Evolutionary conservation across 2,329 filamentous ascomycete genomes (phyloP), one percentile per base, ranked within the genome.

Genomic region (Microcyclosporella mali): DNA sequence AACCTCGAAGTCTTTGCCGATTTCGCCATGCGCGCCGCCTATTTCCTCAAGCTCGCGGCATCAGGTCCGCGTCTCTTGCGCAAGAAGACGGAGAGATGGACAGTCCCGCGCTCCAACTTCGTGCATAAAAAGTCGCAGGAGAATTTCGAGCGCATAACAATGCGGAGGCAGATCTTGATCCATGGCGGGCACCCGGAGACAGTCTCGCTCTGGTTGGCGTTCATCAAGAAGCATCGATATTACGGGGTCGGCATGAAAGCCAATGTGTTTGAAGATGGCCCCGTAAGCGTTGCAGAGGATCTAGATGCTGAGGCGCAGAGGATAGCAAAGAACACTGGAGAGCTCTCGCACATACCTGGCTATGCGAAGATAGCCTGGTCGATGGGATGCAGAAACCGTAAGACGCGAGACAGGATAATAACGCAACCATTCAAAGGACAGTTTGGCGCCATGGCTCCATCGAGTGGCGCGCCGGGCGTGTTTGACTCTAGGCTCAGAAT

Each of bases 161-260:
- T 89, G 57, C 79, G 89, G 41, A 75, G 92, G 11, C 66, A 95
- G 57, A 88, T 98, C 40, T 88, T 95, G 67, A 92, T 98, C 60
- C 84, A 87, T 53, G 92, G 97, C 60, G 92, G 88, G 0, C 77
- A 95, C 59, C 82, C 88, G 1, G 87, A 95, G 63, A 83, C 81
- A 1, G 88, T 98, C 28, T 84, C 94, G 66, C 67, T 89, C 19
- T 98, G 92, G 92, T 71, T 98, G 45, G 88, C 88, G 0, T 97
- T 94, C 62, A 66, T 98, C 61, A 79, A 85, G 60, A 94, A 94
- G 68, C 84, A 95, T 62, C 86, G 88, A 32, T 94, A 92, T 64
- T 86, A 94, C 55, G 92, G 92, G n/a, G 83, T 97, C 31, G 92
- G 92, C 58, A 94, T 98, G 88, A 98, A 98, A 75, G 92, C 92